Percentiles rank a stretch among this genome's conserved stretches.
Conservation (phyloP, 2,329 filamentous ascomycete genomes). For the Cryphonectria parasitica region DNA sequence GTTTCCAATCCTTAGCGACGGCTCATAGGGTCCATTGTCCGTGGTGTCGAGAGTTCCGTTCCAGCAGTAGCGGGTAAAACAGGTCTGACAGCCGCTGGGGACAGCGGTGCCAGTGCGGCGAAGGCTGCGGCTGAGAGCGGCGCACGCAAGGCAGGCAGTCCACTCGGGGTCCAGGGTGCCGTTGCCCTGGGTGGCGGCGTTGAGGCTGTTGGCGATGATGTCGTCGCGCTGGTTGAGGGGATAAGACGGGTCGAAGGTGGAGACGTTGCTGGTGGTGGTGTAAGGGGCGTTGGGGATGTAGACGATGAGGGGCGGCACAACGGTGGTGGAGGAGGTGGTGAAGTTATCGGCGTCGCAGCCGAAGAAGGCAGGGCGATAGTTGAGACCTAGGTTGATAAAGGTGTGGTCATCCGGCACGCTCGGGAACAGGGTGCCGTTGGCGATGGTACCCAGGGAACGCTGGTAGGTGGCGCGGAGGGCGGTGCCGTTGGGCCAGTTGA, state of each 20-base stretch:
- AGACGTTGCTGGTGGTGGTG: conserved; percentile 74
- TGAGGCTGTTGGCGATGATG: conserved; percentile 86
- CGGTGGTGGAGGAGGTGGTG: conserved; percentile 29
- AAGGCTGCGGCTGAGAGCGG: conserved; percentile 77
- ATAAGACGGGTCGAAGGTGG: conserved; percentile 74
- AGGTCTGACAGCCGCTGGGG: conserved; percentile 72
- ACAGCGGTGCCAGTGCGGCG: conserved; percentile 69
- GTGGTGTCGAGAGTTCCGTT: conserved; percentile 65
- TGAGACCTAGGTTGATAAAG: conserved; percentile 62
- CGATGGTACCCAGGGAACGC: conserved; percentile 52
- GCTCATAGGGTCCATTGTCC: conserved; percentile 37
- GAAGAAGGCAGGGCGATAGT: conserved; percentile 65
- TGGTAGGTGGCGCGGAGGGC: conserved; percentile 62
- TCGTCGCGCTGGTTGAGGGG: conserved; percentile 68
- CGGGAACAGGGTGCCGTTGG: conserved; percentile 61
- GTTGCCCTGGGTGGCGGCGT: conserved; percentile 83
- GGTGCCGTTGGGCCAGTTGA: conserved; percentile 64
- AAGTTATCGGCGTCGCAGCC: conserved; percentile 55
- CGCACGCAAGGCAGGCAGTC: conserved; percentile 86
- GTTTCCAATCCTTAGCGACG: conserved; percentile 37
- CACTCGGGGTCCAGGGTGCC: conserved; percentile 73
- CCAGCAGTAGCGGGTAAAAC: conserved; percentile 91
- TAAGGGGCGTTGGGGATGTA: conserved; percentile 91
- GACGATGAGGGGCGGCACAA: conserved; percentile 39
- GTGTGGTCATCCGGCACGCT: conserved; percentile 57